phyloP scores from a whole-genome alignment of 1,284 basidiomycete species.

The Coriolopsis trogii region DNA sequence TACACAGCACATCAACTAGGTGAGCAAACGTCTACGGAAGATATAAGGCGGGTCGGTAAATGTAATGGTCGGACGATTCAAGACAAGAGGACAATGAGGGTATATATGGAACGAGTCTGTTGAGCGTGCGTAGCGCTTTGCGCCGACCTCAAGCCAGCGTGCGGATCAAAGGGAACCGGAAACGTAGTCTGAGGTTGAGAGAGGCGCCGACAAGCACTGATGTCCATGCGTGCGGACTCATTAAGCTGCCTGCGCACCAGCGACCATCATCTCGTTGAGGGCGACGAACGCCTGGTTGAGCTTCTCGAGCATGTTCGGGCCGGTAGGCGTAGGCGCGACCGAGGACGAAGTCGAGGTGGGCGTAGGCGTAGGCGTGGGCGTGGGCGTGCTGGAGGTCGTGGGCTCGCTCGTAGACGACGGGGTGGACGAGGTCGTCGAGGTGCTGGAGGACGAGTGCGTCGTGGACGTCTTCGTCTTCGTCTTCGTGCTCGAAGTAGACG shows the following conservation, averaged over 20 bases:
- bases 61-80: no score
- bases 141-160: no score
- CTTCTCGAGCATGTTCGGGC: constrained; percentile 36
- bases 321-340: constrained; percentile 32
- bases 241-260: constrained; percentile 24
- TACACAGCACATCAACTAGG: constrained; percentile 7
- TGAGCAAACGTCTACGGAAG: no score
- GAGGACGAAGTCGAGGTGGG: constrained; percentile 29
- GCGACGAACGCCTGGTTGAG: constrained; percentile 43
- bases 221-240: background rate
- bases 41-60: no score
- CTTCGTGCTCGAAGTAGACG: constrained; percentile 18
- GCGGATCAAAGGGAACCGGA: no score
- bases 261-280: constrained; percentile 39
- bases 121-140: no score
- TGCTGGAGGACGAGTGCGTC: constrained; percentile 25
- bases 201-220: no score
- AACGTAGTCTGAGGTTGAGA: no score
- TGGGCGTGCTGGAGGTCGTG: constrained; percentile 20
- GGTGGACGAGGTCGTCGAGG: constrained; percentile 25
- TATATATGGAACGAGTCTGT: no score
- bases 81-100: no score
- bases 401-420: constrained; percentile 28
- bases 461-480: constrained; percentile 25
- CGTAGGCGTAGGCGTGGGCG: constrained; percentile 23